Evolutionary conservation across 805 yeast species (phyloP), one percentile per base, ranked within the genome.

Genomic region (baker's yeast (Saccharomyces cerevisiae)): DNA sequence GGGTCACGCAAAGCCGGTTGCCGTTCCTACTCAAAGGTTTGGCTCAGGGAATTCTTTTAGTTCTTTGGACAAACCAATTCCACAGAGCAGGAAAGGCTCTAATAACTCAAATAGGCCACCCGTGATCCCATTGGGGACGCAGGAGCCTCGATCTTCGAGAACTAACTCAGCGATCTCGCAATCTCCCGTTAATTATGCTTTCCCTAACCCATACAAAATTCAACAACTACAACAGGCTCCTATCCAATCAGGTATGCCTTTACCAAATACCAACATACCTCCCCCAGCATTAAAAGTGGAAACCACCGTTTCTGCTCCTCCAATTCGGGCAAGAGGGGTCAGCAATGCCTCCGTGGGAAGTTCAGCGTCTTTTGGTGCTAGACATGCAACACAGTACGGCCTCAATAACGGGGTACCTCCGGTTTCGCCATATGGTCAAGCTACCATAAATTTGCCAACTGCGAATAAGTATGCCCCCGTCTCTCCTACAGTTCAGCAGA

Each of bases 1-100:
- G 46, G 72, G 54, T 57, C 74, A 66, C 71, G 79, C 62, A 61
- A 77, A 58, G 58, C 77, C 66, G 48, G 79, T 65, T 51, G 68
- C 59, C 29, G 72, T 61, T 52, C 61, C 63, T 50, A 64, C 57
- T 59, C 65, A 70, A 0, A 57, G 55, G 4, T 48, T 54, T 13
- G 21, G 57, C 51, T 22, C 58, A 48, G 43, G 32, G n/a, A 41
- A 55, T 21, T 49, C 55, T n/a, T 53, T 48, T 46, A 14, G 43
- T 9, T 36, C 43, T 17, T 36, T 17, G 24, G 43, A 36, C 9
- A 36, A 36, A 21, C 43, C 43, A 6, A 36, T 36, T 17, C 22
- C 43, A 10, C 43, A 17, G 43, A 36, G 43, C 13, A 36, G 43
- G 11, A 36, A 36, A 17, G 22, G 24, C 1, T 36, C 43, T 4